Evolutionary conservation across 352 stramenopile genomes (phyloP).

Genomic region (Hyaloperonospora arabidopsidis): DNA sequence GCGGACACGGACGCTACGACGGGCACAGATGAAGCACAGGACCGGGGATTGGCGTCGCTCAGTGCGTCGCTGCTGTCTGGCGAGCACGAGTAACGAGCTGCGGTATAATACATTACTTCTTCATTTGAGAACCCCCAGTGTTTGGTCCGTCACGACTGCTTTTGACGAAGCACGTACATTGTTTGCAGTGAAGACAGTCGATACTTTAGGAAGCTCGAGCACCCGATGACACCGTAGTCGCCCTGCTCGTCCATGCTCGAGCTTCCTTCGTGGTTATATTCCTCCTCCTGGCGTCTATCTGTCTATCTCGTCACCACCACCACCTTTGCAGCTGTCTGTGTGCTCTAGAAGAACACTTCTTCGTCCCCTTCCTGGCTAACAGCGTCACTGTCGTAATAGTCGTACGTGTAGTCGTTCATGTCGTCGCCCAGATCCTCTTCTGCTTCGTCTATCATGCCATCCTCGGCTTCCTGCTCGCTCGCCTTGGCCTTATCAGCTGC

Average conservation of each 20-base stretch:
- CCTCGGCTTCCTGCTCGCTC: slow-evolving; percentile 34
- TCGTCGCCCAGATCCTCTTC: slow-evolving; percentile 67
- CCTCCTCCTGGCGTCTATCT: too few species aligned
- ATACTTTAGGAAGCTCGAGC: too few species aligned
- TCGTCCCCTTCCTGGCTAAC: slow-evolving; percentile 62
- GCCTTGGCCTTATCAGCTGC: slow-evolving; percentile 41
- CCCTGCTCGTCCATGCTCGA: too few species aligned
- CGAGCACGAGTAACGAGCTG: slow-evolving; percentile 44
- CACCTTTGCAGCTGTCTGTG: too few species aligned
- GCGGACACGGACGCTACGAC: slow-evolving; percentile 11
- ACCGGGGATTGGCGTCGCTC: slow-evolving; percentile 41
- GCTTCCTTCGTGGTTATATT: too few species aligned
- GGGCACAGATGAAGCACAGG: slow-evolving; percentile 21
- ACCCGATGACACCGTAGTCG: too few species aligned
- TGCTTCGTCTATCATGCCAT: slow-evolving; percentile 50
- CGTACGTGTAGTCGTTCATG: slow-evolving; percentile 77
- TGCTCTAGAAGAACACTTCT: slow-evolving; percentile 64
- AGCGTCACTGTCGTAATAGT: slow-evolving; percentile 72
- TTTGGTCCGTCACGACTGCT: too few species aligned
- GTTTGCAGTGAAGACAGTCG: too few species aligned
- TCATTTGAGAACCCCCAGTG: too few species aligned
- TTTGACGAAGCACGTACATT: too few species aligned
- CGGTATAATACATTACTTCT: slow-evolving; percentile 5
- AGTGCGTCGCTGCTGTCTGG: slow-evolving; percentile 40
- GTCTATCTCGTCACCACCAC: neutral